Evolutionary conservation across 1,284 basidiomycete species (phyloP).

Genomic region (Trametes hirsuta): DNA sequence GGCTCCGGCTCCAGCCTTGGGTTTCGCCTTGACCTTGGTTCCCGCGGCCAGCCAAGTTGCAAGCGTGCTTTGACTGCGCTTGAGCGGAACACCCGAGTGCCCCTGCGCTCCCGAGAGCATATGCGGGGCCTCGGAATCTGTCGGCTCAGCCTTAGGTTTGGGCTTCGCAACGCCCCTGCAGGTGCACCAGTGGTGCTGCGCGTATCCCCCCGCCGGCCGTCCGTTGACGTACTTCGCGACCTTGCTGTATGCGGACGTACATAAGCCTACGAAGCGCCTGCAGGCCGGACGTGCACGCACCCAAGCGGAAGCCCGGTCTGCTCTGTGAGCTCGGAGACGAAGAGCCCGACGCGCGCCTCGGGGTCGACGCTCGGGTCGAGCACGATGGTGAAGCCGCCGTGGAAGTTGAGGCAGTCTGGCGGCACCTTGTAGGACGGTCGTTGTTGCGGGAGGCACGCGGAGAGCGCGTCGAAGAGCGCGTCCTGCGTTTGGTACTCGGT

Average conservation of each 20-base stretch:
- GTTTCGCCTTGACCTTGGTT: slow-evolving; percentile 7
- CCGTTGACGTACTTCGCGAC: slow-evolving; percentile 1
- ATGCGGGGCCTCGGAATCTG: not conserved
- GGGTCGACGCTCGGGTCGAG: slow-evolving; percentile 23
- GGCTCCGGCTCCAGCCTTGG: not conserved
- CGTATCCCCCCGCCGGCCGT: not conserved
- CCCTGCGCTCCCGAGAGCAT: not conserved
- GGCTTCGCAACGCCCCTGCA: not conserved
- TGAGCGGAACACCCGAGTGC: not conserved
- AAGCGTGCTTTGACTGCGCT: slow-evolving; percentile 24
- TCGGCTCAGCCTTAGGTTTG: not conserved
- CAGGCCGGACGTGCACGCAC: slow-evolving; percentile 13
- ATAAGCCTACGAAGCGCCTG: not conserved
- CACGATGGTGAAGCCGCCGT: slow-evolving; percentile 27
- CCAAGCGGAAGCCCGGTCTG: slow-evolving; percentile 19
- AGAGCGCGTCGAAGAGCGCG: slow-evolving; percentile 8
- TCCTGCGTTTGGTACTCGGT: slow-evolving; percentile 12
- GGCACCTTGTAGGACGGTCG: not conserved
- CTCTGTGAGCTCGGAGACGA: slow-evolving; percentile 16
- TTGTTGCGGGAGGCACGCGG: not conserved
- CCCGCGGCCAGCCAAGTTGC: slow-evolving; percentile 18
- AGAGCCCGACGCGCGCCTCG: slow-evolving; percentile 13
- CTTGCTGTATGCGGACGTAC: not conserved
- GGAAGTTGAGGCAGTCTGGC: slow-evolving; percentile 15
- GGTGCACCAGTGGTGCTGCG: slow-evolving; percentile 12